A percentile compares a stretch with the other conserved stretches of the same genome.
These are phyloP conservation scores for Syzygium malaccense DNA, from an alignment of 441 rosid genomes.

Conservation along the genomic window DNA sequence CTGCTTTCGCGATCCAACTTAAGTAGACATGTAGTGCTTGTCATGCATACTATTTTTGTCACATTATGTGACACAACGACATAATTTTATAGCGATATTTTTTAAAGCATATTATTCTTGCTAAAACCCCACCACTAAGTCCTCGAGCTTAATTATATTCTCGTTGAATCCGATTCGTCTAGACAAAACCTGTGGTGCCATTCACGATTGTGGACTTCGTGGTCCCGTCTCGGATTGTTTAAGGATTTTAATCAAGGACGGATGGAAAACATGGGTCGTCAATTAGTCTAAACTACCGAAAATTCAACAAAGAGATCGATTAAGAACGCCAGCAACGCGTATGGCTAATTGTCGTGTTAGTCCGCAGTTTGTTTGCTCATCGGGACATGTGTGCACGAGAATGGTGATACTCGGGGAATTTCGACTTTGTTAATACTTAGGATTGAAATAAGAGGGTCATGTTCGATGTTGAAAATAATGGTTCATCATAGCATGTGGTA, in stretches of 20 bases:
- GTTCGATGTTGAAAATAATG: background rate
- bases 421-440: background rate
- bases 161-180: background rate
- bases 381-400: background rate
- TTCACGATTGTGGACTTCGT: background rate
- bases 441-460: background rate
- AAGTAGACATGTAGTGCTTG: background rate
- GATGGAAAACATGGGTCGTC: background rate
- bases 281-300: background rate
- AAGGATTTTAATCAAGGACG: background rate
- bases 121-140: background rate
- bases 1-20: background rate
- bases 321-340: background rate
- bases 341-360: background rate
- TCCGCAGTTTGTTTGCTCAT: background rate
- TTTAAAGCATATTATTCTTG: background rate
- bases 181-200: background rate
- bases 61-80: background rate
- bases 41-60: background rate
- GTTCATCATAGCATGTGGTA: accelerated
- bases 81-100: background rate
- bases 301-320: background rate
- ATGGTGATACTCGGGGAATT: background rate
- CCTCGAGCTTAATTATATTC: background rate
- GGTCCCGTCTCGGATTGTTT: background rate